Evolutionary conservation across 352 stramenopile species (phyloP), one percentile per base, ranked within the genome.

Genomic region (Pythium rhizo-oryzae): DNA sequence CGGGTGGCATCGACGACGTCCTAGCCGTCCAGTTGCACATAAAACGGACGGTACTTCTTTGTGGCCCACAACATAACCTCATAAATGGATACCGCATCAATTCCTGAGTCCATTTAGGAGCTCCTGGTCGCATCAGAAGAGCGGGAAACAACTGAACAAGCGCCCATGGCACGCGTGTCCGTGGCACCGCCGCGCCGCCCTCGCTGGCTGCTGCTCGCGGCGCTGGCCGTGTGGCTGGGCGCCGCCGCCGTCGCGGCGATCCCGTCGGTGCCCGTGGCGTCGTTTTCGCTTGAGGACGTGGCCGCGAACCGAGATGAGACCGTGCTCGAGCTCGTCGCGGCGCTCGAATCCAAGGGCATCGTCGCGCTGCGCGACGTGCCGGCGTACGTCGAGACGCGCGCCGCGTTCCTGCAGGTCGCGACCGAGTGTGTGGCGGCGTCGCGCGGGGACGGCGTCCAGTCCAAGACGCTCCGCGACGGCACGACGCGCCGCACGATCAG

Each of bases 401-500:
- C 18, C 18, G 24, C 35, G 13, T 71, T 71, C 25, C 55, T 73
- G 18, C 50, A 49, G 1, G 61, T 52, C 1, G 70, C 61, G 11
- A 69, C 68, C 19, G 33, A 55, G 12, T 77, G 70, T 25, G 56
- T 68, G 37, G 54, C 63, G 35, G 59, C 65, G 0, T 18, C 28
- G 3, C 9, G 24, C n/a, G 47, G 13, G 5, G 18, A 18, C 11
- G 64, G 64, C 18, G 46, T 62, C 2, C 65, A 74, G 44, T 53
- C 47, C 25, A 67, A 69, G 55, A 67, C 53, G 44, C 66, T 77
- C 15, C 23, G 51, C 9, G 70, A 77, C 62, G 70, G 70, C 51
- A 77, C 70, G 18, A 41, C 52, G 24, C 65, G 70, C 4, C 28
- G 43, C 30, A 77, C 70, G 24, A 74, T 77, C 66, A 71, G 56